Evolutionary conservation across 169 alveolate species (phyloP), one percentile per base, ranked within the genome.

Genomic region (Eimeria acervulina): DNA sequence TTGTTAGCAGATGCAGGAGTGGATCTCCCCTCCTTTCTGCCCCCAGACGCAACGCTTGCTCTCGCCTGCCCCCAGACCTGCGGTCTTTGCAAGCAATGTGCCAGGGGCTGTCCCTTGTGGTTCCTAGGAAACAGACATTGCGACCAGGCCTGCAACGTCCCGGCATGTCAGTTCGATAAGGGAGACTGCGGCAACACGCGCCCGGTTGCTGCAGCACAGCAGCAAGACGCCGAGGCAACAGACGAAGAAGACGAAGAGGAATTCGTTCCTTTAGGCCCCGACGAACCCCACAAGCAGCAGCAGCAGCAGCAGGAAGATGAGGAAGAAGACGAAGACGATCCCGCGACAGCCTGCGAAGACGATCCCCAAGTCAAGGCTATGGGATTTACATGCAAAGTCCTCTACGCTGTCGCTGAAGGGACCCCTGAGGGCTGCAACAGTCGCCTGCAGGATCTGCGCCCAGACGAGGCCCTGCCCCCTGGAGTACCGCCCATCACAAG

Each of bases 31-130:
- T 33, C 95, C 40, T 76, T 72, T 44, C 47, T 97, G 33, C 96
- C 98, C n/a, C 85, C 90, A 31, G 92, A 95, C 31, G 95, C 97
- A 13, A 97, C 97, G 19, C 96, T 97, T 28, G 97, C 96, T 12
- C 96, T 90, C 61, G 96, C 96, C 68, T 97, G 98, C 61, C 98
- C 98, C 17, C 89, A 52, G 83, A 95, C 97, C 52, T 97, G 98
- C 83, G 97, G 97, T 13, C 94, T 94, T 59, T 97, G 98, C 92
- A 95, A 84, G 61, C 96, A 93, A 68, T 97, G 98, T 72, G 96
- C 98, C 38, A 87, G 92, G n/a, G 97, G 96, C 38, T 97, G 98
- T 42, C 97, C 97, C 38, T 83, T 92, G 59, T 97, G 98, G 98
- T 97, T 96, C 76, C 78, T 95, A 7, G 96, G 96, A 38, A 97